Conservation (phyloP, 2,329 filamentous ascomycete genomes). For the Trichophaea hybrida region DNA sequence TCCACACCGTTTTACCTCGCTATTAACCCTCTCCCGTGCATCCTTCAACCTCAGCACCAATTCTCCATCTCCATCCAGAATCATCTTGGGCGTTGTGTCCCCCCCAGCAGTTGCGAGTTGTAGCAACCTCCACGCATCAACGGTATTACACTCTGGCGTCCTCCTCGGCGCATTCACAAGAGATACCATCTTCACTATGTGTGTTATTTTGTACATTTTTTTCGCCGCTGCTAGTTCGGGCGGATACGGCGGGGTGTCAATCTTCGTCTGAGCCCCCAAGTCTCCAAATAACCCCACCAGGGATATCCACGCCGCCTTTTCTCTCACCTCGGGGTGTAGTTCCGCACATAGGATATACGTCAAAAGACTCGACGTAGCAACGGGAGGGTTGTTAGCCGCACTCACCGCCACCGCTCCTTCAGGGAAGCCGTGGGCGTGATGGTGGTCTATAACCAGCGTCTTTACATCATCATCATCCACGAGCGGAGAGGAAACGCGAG, state of each 20-base stretch:
- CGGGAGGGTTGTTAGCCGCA: constrained; percentile 49
- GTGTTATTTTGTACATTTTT: constrained; percentile 47
- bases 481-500: constrained; percentile 41
- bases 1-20: constrained; percentile 47
- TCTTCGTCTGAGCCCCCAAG: constrained; percentile 34
- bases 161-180: constrained; percentile 51
- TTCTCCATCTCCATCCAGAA: constrained; percentile 1
- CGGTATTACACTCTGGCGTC: constrained; percentile 46
- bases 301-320: constrained; percentile 46
- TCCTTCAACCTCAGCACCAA: constrained; percentile 34
- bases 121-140: constrained; percentile 46
- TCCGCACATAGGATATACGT: constrained; percentile 49
- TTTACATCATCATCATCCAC: constrained; percentile 34
- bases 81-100: constrained; percentile 36
- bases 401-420: constrained; percentile 42
- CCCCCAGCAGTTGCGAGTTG: constrained; percentile 26
- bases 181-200: constrained; percentile 48
- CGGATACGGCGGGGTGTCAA: not conserved
- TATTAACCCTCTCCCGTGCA: constrained; percentile 45
- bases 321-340: constrained; percentile 39
- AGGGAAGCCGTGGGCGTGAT: constrained; percentile 48
- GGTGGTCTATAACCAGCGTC: constrained; percentile 51
- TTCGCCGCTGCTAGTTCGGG: not conserved
- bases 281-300: constrained; percentile 53
- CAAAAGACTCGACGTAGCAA: constrained; percentile 49